These are phyloP conservation scores for Globisporangium cederbergense DNA, from an alignment of 352 stramenopile species.

Conservation along the genomic window DNA sequence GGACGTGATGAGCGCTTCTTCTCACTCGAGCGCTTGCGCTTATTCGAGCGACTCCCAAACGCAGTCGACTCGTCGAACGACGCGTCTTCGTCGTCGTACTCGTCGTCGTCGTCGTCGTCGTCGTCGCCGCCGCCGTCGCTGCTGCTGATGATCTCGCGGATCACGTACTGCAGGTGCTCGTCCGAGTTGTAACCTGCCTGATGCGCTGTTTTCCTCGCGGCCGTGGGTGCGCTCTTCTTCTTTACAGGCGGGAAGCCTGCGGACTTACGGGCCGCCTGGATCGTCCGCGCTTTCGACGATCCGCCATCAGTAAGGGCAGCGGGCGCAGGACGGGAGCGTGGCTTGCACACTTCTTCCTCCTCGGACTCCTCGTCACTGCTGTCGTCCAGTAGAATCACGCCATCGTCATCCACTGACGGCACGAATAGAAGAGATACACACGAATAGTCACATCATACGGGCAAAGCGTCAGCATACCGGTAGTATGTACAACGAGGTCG, in stretches of 20 bases:
- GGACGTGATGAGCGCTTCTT: background rate
- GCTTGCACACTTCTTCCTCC: background rate
- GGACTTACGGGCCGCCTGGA: conserved; percentile 13
- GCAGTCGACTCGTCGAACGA: conserved; percentile 9
- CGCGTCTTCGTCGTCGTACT: conserved; percentile 6
- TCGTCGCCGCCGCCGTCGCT: background rate
- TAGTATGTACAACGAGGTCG: no score
- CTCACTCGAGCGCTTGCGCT: conserved; percentile 14
- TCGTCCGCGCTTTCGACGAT: background rate
- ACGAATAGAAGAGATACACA: background rate
- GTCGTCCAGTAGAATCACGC: conserved; percentile 18
- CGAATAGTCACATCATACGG: background rate
- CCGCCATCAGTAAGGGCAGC: background rate
- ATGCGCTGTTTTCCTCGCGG: conserved; percentile 10
- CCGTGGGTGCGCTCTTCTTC: conserved; percentile 9
- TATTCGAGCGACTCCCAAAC: conserved; percentile 5
- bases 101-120: conserved; percentile 4
- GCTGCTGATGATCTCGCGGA: conserved; percentile 18
- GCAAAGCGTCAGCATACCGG: no score
- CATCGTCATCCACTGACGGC: conserved; percentile 17
- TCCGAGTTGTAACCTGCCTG: conserved; percentile 12
- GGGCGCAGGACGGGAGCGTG: background rate
- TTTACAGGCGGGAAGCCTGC: background rate
- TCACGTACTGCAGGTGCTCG: conserved; percentile 17
- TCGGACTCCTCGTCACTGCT: conserved; percentile 10